Percentiles rank a stretch among this genome's conserved stretches.
Evolutionary conservation across 129 eudicot genomes (phyloP).

Genomic region (Arctium lappa): DNA sequence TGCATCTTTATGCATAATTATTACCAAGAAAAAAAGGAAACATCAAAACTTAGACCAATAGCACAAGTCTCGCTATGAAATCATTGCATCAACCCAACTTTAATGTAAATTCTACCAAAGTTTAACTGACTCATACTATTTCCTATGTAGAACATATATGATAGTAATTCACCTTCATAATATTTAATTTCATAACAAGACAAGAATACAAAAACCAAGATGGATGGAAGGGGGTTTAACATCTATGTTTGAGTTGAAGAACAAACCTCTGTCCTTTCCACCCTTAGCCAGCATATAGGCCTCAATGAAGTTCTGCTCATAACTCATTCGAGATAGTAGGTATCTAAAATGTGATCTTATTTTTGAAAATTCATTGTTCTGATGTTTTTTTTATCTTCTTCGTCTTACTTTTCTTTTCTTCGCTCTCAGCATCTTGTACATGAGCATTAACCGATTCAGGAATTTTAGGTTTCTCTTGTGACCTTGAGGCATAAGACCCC

Average conservation of each 20-base stretch:
- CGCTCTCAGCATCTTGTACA: slow-evolving; percentile 35
- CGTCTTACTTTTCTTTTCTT: slow-evolving; percentile 47
- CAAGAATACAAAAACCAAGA: not conserved
- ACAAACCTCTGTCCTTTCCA: slow-evolving; percentile 95
- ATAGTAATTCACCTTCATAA: not conserved
- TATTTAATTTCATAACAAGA: not conserved
- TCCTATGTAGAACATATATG: not conserved
- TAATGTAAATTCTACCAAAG: no score
- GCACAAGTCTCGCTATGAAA: no score
- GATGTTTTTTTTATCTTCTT: slow-evolving; percentile 36
- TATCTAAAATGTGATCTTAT: slow-evolving; percentile 64
- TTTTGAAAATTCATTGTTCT: slow-evolving; percentile 55
- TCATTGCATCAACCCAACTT: no score
- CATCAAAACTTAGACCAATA: no score
- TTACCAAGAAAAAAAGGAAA: no score
- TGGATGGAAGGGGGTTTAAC: not conserved
- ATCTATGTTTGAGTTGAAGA: not conserved
- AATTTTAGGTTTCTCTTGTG: slow-evolving; percentile 53
- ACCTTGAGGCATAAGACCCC: slow-evolving; percentile 58
- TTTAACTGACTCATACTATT: not conserved
- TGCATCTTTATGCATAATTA: no score
- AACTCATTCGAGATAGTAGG: slow-evolving; percentile 52
- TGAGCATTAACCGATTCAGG: slow-evolving; percentile 34
- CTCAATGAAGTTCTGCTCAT: slow-evolving; percentile 78
- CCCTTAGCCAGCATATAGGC: slow-evolving; percentile 86